Conservation (phyloP, 805 yeast genomes). For the Myxozyma vanderwaltii region DNA sequence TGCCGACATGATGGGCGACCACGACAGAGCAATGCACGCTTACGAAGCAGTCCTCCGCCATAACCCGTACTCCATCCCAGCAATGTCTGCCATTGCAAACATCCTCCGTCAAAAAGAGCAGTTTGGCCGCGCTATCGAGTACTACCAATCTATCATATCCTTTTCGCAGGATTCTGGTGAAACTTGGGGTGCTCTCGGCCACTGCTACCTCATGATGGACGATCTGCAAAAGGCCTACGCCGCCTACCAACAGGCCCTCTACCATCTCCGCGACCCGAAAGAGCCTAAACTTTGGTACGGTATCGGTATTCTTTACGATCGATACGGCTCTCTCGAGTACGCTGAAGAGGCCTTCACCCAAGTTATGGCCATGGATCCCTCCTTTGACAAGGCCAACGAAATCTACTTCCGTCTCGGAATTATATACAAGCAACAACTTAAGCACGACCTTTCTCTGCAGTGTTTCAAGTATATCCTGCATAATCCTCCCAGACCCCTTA, state of each 20-base stretch:
- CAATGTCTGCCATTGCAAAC: conserved; percentile 82
- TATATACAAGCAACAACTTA: conserved; percentile 92
- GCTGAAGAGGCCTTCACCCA: conserved; percentile 98
- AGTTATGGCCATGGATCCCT: conserved; percentile 92
- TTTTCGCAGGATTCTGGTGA: conserved; percentile 88
- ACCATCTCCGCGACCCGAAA: conserved; percentile 86
- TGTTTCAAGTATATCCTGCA: conserved; percentile 90
- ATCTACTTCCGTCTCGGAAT: conserved; percentile 95
- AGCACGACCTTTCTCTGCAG: conserved; percentile 82
- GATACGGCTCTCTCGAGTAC: conserved; percentile 93
- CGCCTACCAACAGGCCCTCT: conserved; percentile 94
- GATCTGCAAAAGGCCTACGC: conserved; percentile 94
- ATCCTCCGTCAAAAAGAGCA: conserved; percentile 85
- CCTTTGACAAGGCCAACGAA: conserved; percentile 93
- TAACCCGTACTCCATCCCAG: conserved; percentile 82
- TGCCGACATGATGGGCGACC: conserved; percentile 87
- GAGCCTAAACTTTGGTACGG: conserved; percentile 99
- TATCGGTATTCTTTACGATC: conserved; percentile 91
- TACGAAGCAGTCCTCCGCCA: conserved; percentile 86
- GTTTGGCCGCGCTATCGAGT: conserved; percentile 91
- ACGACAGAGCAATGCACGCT: conserved; percentile 84
- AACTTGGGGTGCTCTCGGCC: conserved; percentile 88
- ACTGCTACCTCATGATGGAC: conserved; percentile 94
- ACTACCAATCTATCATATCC: conserved; percentile 82
- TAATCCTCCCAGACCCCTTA: conserved; percentile 92